Base-by-base conservation (phyloP, 2,329 filamentous ascomycete species). In the Epichloe scottii region DNA sequence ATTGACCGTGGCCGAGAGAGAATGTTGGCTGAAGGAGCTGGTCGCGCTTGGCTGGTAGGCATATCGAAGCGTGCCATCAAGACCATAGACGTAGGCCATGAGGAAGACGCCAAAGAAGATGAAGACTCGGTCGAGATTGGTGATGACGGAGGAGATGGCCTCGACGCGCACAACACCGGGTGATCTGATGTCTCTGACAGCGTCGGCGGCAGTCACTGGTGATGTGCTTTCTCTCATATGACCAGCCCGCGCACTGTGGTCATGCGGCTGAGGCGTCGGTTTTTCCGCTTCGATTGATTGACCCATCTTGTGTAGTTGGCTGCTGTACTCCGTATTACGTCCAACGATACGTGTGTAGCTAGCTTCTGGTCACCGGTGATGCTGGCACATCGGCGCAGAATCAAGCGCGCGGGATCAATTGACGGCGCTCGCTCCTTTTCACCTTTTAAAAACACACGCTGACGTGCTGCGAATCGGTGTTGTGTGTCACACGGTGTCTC, bases 81-180 rank as follows among this genome's bases (percentile, higher is more conserved):
- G 69, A 2, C 78, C 76, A 60, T 84, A 85, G 35, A 74, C 77
- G 61, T 83, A 85, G 11, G 80, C 76, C 49, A 84, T 67, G 34
- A 85, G 62, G 61, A 85, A 84, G 55, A 84, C 69, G 23, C 79
- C 71, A 10, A 76, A 59, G 63, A 84, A 84, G 61, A 85, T 72
- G 54, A 72, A 69, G 53, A 78, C 55, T 33, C 78, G 77, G 60
- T 84, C 78, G 14, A 57, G 53, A 4, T 64, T 54, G 17, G 74
- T 78, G 38, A 83, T 71, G 54, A 77, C 71, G 8, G 70, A 64
- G 6, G 74, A 66, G 45, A 84, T 68, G 33, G 74, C 75, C 62
- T 82, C 77, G 54, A 83, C 75, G 11, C 80, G 76, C n/a, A 62
- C 66, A 6, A 84, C 79, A 62, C 81, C 81, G 5, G 77, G 66